phyloP scores from a whole-genome alignment of 192 early-diverging fungal genomes.

The Spizellomyces sp. region DNA sequence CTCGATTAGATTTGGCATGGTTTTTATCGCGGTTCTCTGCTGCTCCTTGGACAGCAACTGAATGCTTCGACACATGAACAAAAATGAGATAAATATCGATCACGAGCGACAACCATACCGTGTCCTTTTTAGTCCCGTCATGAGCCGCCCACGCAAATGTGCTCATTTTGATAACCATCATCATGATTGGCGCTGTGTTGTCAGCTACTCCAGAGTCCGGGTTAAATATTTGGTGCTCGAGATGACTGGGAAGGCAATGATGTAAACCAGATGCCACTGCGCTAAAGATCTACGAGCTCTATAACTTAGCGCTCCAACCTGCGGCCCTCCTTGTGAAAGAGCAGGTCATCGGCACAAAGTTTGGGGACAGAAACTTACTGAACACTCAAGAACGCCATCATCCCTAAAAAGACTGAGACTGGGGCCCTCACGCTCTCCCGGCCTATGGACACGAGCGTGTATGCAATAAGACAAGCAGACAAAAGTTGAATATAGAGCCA shows the following conservation, averaged over 20 bases:
- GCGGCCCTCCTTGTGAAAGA: too few species aligned
- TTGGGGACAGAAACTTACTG: slow-evolving; percentile 1
- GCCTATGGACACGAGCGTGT: background rate
- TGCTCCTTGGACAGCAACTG: slow-evolving; percentile 48
- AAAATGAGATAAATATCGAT: background rate
- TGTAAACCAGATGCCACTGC: too few species aligned
- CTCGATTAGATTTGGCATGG: slow-evolving; percentile 30
- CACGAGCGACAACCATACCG: slow-evolving; percentile 2
- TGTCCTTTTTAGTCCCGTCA: slow-evolving; percentile 44
- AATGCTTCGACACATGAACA: background rate
- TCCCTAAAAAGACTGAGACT: slow-evolving; percentile 4
- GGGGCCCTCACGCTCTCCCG: slow-evolving; percentile 7
- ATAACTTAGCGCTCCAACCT: too few species aligned
- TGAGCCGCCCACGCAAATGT: slow-evolving; percentile 79
- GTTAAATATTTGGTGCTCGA: slow-evolving; percentile 13
- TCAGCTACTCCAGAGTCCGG: slow-evolving; percentile 43
- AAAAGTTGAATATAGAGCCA: slow-evolving; percentile 16
- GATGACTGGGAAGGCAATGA: slow-evolving; percentile 13
- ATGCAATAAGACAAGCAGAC: slow-evolving; percentile 1
- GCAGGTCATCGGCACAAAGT: too few species aligned
- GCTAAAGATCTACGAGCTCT: too few species aligned
- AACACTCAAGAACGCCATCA: slow-evolving; percentile 15
- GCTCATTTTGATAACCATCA: slow-evolving; percentile 85
- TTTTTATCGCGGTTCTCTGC: slow-evolving; percentile 54
- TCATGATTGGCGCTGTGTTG: slow-evolving; percentile 85